A percentile compares a stretch with the other conserved stretches of the same genome.
Evolutionary conservation across 495 filamentous ascomycete genomes (phyloP).

Genomic region (Astrocystis sublimbata): DNA sequence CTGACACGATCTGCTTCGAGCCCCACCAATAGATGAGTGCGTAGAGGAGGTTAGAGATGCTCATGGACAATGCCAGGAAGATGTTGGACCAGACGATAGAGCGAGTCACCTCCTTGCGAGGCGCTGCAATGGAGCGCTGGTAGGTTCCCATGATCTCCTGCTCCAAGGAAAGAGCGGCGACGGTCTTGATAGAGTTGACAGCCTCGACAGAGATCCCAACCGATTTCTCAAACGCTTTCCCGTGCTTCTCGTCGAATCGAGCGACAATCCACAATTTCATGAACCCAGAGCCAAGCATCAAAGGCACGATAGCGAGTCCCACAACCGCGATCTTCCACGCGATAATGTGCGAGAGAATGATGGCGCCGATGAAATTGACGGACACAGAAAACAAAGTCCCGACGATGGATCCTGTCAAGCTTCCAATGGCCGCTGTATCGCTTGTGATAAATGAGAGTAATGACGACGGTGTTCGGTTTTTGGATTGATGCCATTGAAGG

Average conservation of each 20-base stretch:
- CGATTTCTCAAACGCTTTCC: conserved; percentile 53
- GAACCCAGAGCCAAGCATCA: conserved; percentile 55
- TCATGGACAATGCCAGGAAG: conserved; percentile 57
- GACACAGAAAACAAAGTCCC: conserved; percentile 50
- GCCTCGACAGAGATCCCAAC: conserved; percentile 55
- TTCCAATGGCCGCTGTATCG: conserved; percentile 49
- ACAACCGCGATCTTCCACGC: conserved; percentile 65
- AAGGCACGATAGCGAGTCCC: conserved; percentile 55
- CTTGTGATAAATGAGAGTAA: conserved; percentile 55
- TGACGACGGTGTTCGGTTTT: conserved; percentile 50
- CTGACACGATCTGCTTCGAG: conserved; percentile 54
- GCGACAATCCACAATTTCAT: conserved; percentile 56
- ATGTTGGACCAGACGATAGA: conserved; percentile 51
- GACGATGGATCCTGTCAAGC: conserved; percentile 46
- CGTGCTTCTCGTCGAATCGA: conserved; percentile 61
- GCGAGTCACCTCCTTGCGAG: conserved; percentile 50
- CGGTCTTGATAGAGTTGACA: conserved; percentile 54
- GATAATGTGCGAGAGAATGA: conserved; percentile 56
- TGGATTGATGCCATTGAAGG: conserved; percentile 50
- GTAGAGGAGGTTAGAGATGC: conserved; percentile 56
- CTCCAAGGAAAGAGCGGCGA: conserved; percentile 55
- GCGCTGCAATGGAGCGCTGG: conserved; percentile 40
- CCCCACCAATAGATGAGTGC: conserved; percentile 72
- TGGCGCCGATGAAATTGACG: conserved; percentile 45
- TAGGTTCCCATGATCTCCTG: conserved; percentile 49